Conservation (phyloP, 129 eudicot species). For the Chrysanthemum seticuspe region DNA sequence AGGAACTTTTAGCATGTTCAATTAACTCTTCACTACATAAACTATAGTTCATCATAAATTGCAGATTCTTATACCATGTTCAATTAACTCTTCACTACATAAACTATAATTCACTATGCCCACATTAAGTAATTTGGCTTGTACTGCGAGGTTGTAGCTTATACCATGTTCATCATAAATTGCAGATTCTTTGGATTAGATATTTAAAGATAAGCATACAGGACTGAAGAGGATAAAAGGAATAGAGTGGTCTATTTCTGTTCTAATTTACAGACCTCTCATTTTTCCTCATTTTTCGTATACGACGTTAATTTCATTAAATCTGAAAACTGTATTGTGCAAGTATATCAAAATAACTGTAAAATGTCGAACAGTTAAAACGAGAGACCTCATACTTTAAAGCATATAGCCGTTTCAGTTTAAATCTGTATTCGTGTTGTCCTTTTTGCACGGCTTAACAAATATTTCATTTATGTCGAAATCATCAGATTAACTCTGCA, state of each 20-base stretch:
- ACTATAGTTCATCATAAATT: too few species aligned
- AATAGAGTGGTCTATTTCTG: not conserved
- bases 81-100: too few species aligned
- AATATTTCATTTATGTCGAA: not conserved
- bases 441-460: not conserved
- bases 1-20: too few species aligned
- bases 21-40: too few species aligned
- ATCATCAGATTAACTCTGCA: slow-evolving; percentile 36
- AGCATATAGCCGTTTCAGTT: not conserved
- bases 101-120: too few species aligned
- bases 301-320: not conserved
- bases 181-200: not conserved
- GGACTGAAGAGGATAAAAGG: not conserved
- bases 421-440: not conserved
- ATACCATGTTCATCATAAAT: too few species aligned
- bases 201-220: not conserved
- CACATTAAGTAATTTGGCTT: too few species aligned
- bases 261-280: not conserved
- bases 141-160: too few species aligned
- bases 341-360: not conserved
- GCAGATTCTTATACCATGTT: too few species aligned
- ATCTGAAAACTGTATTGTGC: not conserved
- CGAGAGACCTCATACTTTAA: too few species aligned
- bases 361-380: not conserved
- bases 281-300: not conserved